phyloP scores from a whole-genome alignment of 306 rosid species.

The Cucurbita moschata region DNA sequence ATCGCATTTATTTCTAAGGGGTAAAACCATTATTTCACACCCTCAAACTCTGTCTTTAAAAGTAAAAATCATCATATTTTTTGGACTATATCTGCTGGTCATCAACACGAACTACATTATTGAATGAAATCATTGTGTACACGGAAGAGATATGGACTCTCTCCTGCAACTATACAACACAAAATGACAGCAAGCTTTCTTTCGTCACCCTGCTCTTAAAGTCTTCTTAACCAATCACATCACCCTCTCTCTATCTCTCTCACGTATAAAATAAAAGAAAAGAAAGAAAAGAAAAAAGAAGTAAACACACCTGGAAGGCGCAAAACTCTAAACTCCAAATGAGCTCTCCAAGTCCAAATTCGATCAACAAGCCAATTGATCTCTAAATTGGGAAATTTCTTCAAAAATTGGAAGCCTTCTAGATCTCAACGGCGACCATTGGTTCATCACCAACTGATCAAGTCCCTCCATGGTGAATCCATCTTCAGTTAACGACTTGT shows the following conservation, averaged over 20 bases:
- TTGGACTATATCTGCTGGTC: no score
- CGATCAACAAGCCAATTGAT: slow-evolving; percentile 61
- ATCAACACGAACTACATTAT: not conserved
- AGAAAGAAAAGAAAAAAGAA: no score
- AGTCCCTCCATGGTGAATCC: slow-evolving; percentile 46
- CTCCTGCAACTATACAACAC: not conserved
- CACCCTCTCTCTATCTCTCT: not conserved
- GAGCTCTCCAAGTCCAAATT: no score
- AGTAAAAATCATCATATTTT: no score
- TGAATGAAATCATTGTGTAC: not conserved
- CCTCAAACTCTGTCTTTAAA: no score
- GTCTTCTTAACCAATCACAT: not conserved
- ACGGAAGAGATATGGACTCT: not conserved
- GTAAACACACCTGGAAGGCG: no score
- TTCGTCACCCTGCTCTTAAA: not conserved
- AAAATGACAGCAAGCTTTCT: not conserved
- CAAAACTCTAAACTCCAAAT: no score
- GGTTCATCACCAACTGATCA: slow-evolving; percentile 40
- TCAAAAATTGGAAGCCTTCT: slow-evolving; percentile 85
- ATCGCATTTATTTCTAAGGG: no score
- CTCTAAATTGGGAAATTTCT: slow-evolving; percentile 64
- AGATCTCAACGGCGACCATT: slow-evolving; percentile 43
- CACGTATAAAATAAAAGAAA: not conserved
- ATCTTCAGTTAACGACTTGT: slow-evolving; percentile 1
- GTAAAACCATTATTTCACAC: no score